Conservation (phyloP, 176 grass and related monocot genomes). For the Triticum turgidum region DNA sequence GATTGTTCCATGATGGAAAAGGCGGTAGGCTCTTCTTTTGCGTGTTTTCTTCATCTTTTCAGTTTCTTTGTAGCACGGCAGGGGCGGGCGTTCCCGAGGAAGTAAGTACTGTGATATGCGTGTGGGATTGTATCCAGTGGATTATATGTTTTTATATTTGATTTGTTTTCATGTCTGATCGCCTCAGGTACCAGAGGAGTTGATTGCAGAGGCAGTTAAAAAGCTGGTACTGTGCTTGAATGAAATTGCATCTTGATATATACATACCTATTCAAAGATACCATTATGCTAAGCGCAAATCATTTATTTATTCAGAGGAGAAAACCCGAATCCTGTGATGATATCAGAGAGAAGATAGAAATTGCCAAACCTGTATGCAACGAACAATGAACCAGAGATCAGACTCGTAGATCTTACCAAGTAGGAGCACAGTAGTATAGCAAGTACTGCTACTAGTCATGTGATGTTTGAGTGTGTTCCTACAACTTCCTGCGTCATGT, state of each 20-base stretch:
- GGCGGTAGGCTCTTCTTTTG: constrained; percentile 11
- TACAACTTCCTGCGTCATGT: not conserved
- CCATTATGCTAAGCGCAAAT: constrained; percentile 9
- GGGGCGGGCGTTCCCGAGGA: not conserved
- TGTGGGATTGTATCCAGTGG: not conserved
- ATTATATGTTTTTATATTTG: not conserved
- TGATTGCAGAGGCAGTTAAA: not conserved
- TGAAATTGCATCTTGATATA: not conserved
- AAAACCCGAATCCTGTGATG: not conserved
- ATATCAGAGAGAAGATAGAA: constrained; percentile 16
- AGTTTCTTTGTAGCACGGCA: constrained; percentile 16
- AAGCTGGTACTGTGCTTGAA: not conserved
- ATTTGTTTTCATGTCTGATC: not conserved
- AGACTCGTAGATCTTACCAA: no score
- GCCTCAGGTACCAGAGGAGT: constrained; percentile 3
- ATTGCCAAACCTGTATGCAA: not conserved
- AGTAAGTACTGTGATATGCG: constrained; percentile 16
- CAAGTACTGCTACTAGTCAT: no score
- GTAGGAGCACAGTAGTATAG: no score
- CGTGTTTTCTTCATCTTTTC: not conserved
- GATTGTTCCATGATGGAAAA: not conserved
- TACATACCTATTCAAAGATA: not conserved
- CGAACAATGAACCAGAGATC: no score
- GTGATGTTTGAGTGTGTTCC: not conserved
- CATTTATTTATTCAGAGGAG: not conserved